These are phyloP conservation scores for Phtheirospermum japonicum DNA, from an alignment of 257 asterid genomes.

Conservation along the genomic window DNA sequence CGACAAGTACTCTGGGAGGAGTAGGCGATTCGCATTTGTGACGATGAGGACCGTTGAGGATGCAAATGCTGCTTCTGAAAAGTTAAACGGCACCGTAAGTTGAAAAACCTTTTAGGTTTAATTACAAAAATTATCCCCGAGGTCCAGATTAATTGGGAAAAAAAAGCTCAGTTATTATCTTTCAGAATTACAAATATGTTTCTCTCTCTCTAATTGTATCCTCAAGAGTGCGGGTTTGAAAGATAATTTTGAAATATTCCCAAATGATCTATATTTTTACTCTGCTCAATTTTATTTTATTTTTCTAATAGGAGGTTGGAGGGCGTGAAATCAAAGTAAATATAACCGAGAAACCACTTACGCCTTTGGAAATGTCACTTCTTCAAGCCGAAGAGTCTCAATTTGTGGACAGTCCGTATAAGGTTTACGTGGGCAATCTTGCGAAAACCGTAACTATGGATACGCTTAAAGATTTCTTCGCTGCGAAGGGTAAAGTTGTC, in stretches of 20 bases:
- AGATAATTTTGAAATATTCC: too few relatives aligned
- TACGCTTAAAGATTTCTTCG: constrained; percentile 52
- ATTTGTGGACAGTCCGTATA: constrained; percentile 80
- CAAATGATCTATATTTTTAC: too few relatives aligned
- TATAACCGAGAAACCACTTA: constrained; percentile 78
- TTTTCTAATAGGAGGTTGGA: constrained; percentile 56
- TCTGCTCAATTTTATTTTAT: neutral
- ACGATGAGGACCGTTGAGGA: constrained; percentile 83
- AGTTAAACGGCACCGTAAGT: constrained; percentile 81
- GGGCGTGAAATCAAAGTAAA: constrained; percentile 88
- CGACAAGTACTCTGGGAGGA: constrained; percentile 83
- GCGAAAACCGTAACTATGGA: constrained; percentile 77
- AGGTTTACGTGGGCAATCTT: constrained; percentile 88
- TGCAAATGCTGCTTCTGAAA: constrained; percentile 67
- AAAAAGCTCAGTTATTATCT: neutral
- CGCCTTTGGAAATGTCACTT: constrained; percentile 35
- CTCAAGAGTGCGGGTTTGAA: too few relatives aligned
- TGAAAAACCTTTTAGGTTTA: neutral
- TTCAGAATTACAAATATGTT: too few relatives aligned
- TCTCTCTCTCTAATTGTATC: neutral
- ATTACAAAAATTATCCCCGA: neutral
- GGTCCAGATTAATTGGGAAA: neutral
- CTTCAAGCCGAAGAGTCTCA: constrained; percentile 70
- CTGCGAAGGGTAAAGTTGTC: constrained; percentile 68
- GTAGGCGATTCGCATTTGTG: constrained; percentile 87